Evolutionary conservation across 345 rosid genomes (phyloP), one percentile per base, ranked within the genome.

Genomic region (Excoecaria agallocha): DNA sequence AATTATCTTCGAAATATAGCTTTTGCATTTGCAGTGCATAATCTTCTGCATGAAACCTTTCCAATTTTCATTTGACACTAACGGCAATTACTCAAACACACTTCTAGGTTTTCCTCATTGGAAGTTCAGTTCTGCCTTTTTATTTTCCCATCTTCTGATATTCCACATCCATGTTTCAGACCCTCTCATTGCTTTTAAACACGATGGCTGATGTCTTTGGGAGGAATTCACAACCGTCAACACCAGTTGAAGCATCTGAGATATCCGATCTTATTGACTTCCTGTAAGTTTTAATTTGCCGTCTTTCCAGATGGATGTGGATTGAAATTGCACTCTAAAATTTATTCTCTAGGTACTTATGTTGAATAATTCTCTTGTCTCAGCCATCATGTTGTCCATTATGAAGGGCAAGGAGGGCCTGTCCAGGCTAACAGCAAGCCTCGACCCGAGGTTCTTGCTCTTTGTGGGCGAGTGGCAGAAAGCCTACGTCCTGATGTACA

Each of bases 351-450:
- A 41, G 49, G 19, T 35, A 62, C 50, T 54, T 63, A 35, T 22
- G 30, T 46, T 6, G 15, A 54, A 35, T 63, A 2, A 48, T 19
- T 17, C 3, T 6, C 0, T 16, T 65, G 24, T 70, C 60, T 67
- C 89, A 93, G 99, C 68, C 97, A 93, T 83, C 97, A 96, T 60
- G 84, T 89, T 6, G 80, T 96, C 85, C 98, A 96, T 79, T 96
- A 87, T 24, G 98, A 93, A 85, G 99, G 95, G 52, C 95, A 93
- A 70, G 97, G 93, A 67, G 97, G 97, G 68, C 96, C 97, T 15
- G 97, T 96, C 16, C 98, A 96, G 83, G 70, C 87, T 41, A 89
- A 79, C 86, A 93, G 97, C 93, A 93, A 88, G 80, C 95, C 96
- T 25, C 81, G 94, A 76, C 83, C 88, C 1, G 97, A 93, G 72